Percentiles rank a stretch among this genome's conserved stretches.
These are phyloP conservation scores for Henningerozyma blattae DNA, from an alignment of 805 yeast genomes.

Conservation along the genomic window DNA sequence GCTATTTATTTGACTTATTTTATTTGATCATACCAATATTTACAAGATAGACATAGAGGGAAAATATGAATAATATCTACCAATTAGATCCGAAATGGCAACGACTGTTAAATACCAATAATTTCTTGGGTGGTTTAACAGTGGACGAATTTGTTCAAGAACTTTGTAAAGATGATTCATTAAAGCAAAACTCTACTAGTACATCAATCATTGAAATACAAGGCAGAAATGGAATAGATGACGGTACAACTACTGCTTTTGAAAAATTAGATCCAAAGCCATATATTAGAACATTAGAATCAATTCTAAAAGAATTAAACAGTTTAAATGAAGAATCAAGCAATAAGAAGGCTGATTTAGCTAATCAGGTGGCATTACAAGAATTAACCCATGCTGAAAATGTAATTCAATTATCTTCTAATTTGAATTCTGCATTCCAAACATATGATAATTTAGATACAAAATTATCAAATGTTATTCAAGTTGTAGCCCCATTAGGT, in stretches of 20 bases:
- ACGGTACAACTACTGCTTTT: constrained; percentile 5
- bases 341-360: constrained; percentile 37
- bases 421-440: constrained; percentile 11
- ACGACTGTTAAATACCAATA: constrained; percentile 42
- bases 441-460: constrained; percentile 19
- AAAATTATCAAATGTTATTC: constrained; percentile 35
- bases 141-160: constrained; percentile 75
- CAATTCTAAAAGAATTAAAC: constrained; percentile 63
- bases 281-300: constrained; percentile 84
- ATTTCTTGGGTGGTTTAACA: constrained; percentile 55
- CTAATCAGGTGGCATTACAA: constrained; percentile 42
- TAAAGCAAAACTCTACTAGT: constrained; percentile 3
- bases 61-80: constrained; percentile 33
- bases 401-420: constrained; percentile 32
- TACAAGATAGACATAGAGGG: too few relatives aligned
- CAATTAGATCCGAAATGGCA: constrained; percentile 55
- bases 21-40: too few relatives aligned
- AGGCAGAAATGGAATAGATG: background rate
- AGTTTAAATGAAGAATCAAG: constrained; percentile 46
- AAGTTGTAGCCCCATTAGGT: constrained; percentile 57
- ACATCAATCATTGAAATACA: background rate
- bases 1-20: too few relatives aligned
- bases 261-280: constrained; percentile 74
- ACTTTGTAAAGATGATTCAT: constrained; percentile 50
- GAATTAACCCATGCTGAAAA: constrained; percentile 60